Evolutionary conservation across 2,329 filamentous ascomycete species (phyloP), one percentile per base, ranked within the genome.

Genomic region (Sporothrix phasma): DNA sequence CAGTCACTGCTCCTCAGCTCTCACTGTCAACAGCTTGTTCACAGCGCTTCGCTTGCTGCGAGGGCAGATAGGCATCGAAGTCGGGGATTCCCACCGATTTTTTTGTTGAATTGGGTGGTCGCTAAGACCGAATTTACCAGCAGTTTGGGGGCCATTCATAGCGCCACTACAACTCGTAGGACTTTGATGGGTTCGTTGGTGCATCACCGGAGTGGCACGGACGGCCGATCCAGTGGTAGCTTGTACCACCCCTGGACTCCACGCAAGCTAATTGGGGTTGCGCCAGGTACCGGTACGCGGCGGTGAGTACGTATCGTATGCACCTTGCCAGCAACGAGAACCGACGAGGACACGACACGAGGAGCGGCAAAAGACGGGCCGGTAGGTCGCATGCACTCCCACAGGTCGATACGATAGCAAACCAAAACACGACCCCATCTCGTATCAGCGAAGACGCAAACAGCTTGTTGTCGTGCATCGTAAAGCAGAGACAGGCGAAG

Each of bases 101-200:
- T 66, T 66, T 64, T 64, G 64, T 66, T 66, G 64, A 66, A 64
- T 64, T 26, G 13, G 41, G 29, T 29, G 26, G 26, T 45, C 37
- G 41, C 47, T 45, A 37, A 47, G 15, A 29, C 61, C 34, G 60
- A 53, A 43, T 53, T 39, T 60, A n/a, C 45, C 59, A n/a, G 39
- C 45, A 43, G 39, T 43, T 45, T 45, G 37, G 51, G 51, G 51
- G 11, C n/a, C n/a, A n/a, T 39, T 15, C 51, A 37, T 39, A 56
- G 51, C 54, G 24, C 41, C 41, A 22, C 56, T 46, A 43, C 39
- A 53, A 17, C 34, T 45, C 49, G 60, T 53, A 53, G 47, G 60
- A 62, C 58, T 46, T 45, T 24, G 13, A 10, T 19, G n/a, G 47
- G 34, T 22, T n/a, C 31, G 37, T 17, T 24, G 31, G 51, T 51